Evolutionary conservation across 2,329 filamentous ascomycete species (phyloP).

Genomic region (Fonsecaea monophora): DNA sequence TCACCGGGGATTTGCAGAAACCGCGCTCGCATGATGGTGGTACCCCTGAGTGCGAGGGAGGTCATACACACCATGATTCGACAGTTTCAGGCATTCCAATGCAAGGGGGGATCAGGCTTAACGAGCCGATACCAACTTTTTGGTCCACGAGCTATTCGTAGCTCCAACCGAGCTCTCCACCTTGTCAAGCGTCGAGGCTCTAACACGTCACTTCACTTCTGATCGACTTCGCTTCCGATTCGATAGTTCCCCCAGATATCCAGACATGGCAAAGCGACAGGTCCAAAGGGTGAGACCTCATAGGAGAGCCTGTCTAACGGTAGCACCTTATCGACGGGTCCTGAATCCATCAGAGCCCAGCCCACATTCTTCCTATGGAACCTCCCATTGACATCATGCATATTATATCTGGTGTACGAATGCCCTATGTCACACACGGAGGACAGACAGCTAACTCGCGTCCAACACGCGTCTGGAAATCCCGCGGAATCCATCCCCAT

Average conservation of each 20-base stretch:
- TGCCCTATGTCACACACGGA: background rate
- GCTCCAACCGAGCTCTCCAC: slow-evolving; percentile 13
- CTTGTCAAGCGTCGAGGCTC: slow-evolving; percentile 11
- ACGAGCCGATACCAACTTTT: slow-evolving; percentile 19
- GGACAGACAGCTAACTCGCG: background rate
- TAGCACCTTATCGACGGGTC: background rate
- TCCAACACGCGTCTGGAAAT: background rate
- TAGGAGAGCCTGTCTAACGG: background rate
- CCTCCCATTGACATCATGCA: slow-evolving; percentile 1
- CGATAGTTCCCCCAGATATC: slow-evolving; percentile 1
- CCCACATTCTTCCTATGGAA: background rate
- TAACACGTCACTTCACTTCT: slow-evolving; percentile 19
- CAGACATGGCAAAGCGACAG: slow-evolving; percentile 1
- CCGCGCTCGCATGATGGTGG: slow-evolving; percentile 16
- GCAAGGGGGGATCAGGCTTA: slow-evolving; percentile 10
- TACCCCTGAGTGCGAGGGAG: slow-evolving; percentile 16
- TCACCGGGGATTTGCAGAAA: slow-evolving; percentile 3
- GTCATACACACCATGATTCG: slow-evolving; percentile 17
- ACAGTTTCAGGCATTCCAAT: slow-evolving; percentile 11
- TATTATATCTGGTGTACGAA: background rate
- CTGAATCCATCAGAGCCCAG: background rate
- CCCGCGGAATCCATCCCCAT: background rate
- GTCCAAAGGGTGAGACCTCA: background rate
- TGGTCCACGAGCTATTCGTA: slow-evolving; percentile 7
- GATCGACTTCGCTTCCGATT: slow-evolving; percentile 4